Percentiles rank a stretch among this genome's conserved stretches.
phyloP scores from a whole-genome alignment of 306 rosid genomes.

The Casuarina cunninghamiana region DNA sequence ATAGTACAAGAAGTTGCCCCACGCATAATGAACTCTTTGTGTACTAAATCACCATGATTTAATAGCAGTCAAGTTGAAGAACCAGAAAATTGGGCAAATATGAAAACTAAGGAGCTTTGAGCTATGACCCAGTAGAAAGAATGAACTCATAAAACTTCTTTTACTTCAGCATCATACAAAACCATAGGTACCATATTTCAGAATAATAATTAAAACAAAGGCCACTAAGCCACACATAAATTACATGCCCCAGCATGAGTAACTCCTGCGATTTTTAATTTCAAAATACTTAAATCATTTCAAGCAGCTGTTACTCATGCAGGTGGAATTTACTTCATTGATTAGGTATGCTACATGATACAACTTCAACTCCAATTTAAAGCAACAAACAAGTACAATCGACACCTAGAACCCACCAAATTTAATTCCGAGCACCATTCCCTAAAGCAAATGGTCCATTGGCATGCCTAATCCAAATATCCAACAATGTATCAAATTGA shows the following conservation, averaged over 20 bases:
- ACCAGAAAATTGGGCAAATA: neutral
- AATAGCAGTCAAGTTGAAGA: neutral
- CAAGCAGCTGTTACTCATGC: neutral
- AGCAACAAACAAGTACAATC: conserved; percentile 10
- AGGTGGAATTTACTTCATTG: neutral
- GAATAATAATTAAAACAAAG: neutral
- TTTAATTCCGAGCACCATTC: neutral
- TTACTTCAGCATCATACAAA: neutral
- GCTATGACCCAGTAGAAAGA: neutral
- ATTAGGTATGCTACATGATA: neutral
- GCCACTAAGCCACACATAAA: neutral
- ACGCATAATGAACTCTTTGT: neutral
- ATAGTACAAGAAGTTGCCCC: neutral
- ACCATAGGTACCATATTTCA: too few species aligned
- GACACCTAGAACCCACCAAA: conserved; percentile 12
- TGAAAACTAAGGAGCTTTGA: neutral
- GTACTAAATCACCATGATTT: neutral
- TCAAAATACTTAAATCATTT: neutral
- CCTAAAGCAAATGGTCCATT: conserved; percentile 1
- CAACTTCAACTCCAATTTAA: neutral
- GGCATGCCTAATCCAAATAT: conserved; percentile 8
- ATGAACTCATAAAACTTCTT: neutral
- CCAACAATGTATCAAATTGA: conserved; percentile 13
- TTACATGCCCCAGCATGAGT: neutral
- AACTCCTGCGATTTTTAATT: neutral